These are phyloP conservation scores for Syzygium syzygioides DNA, from an alignment of 441 rosid genomes.

Conservation along the genomic window DNA sequence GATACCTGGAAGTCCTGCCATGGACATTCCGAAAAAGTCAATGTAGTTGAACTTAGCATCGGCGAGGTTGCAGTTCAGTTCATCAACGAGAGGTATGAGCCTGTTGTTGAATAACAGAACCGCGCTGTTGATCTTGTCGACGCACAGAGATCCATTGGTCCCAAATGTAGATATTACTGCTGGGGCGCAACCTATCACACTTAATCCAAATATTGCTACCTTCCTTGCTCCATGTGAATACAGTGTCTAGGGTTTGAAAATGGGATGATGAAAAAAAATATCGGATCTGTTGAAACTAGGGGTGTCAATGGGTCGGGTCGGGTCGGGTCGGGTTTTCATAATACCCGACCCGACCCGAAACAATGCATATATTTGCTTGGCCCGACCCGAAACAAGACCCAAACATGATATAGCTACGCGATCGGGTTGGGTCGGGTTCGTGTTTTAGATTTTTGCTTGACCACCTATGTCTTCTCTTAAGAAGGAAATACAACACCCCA, in stretches of 20 bases:
- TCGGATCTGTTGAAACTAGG: background rate
- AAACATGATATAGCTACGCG: no score
- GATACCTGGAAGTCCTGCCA: background rate
- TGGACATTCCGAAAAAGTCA: background rate
- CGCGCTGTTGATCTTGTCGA: background rate
- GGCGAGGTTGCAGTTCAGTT: background rate
- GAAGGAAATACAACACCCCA: no score
- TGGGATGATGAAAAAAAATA: background rate
- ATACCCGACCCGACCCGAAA: no score
- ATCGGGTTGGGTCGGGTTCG: no score
- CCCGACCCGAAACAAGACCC: no score
- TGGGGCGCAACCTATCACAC: conserved; percentile 19
- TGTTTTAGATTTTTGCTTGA: no score
- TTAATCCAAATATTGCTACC: conserved; percentile 15
- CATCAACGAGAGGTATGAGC: conserved; percentile 11
- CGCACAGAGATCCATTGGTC: background rate
- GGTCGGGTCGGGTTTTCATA: no score
- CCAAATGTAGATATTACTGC: background rate
- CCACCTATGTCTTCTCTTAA: no score
- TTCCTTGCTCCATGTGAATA: conserved; percentile 22
- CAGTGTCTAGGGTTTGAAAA: conserved; percentile 1
- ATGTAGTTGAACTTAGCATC: conserved; percentile 20
- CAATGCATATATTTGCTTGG: no score
- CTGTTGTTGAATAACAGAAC: conserved; percentile 4
- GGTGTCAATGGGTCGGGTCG: no score